Evolutionary conservation across 345 rosid species (phyloP).

Genomic region (Salix purpurea): DNA sequence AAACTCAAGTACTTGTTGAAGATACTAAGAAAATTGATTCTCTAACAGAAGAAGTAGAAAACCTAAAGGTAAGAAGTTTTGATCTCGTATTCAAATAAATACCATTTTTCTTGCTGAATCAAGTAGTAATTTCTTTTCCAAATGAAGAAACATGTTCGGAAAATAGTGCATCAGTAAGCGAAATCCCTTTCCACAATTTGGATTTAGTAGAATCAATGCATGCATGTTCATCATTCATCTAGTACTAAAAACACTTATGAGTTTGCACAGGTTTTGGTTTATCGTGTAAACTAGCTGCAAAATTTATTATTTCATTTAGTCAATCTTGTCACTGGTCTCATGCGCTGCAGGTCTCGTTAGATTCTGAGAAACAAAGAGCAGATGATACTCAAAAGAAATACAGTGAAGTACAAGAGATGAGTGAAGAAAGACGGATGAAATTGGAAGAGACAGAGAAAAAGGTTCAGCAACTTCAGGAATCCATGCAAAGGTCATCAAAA

Average conservation of each 20-base stretch:
- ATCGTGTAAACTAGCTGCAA: not conserved
- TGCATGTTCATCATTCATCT: not conserved
- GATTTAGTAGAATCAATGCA: not conserved
- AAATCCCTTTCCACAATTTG: not conserved
- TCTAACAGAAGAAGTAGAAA: constrained; percentile 42
- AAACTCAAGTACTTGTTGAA: constrained; percentile 48
- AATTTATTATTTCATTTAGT: not conserved
- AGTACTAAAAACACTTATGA: not conserved
- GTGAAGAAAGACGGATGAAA: constrained; percentile 51
- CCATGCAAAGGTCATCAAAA: constrained; percentile 51
- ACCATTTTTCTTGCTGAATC: not conserved
- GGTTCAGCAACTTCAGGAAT: constrained; percentile 67
- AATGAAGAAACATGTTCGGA: not conserved
- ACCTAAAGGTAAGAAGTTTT: constrained; percentile 32
- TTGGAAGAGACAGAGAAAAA: constrained; percentile 77
- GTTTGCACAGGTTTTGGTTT: not conserved
- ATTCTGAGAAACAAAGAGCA: constrained; percentile 63
- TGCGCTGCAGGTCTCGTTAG: constrained; percentile 44
- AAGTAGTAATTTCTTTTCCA: not conserved
- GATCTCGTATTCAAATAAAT: not conserved
- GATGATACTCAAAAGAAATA: constrained; percentile 52
- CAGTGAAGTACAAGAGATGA: constrained; percentile 44
- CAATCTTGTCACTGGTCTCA: constrained; percentile 15
- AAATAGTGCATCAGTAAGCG: not conserved
- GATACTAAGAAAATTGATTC: constrained; percentile 40